phyloP scores from a whole-genome alignment of 176 grass and related monocot genomes.

The Olyra latifolia region DNA sequence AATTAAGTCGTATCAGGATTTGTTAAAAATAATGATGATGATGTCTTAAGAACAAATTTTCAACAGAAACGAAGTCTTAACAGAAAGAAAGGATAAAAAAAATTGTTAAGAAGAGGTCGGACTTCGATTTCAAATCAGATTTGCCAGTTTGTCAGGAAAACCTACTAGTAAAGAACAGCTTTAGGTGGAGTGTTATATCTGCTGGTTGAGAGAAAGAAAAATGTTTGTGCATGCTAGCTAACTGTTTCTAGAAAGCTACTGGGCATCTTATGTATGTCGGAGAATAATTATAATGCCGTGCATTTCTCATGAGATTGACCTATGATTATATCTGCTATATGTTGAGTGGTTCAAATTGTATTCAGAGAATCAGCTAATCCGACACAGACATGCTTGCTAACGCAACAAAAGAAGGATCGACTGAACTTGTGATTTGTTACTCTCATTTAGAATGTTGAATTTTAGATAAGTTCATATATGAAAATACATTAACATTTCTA shows the following conservation, averaged over 20 bases:
- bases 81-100: constrained; percentile 17
- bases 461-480: background rate
- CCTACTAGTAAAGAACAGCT: constrained; percentile 1
- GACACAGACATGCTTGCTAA: background rate
- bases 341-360: background rate
- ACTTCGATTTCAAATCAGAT: constrained; percentile 40
- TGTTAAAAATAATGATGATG: background rate
- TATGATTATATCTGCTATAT: background rate
- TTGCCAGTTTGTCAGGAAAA: constrained; percentile 26
- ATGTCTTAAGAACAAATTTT: background rate
- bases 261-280: background rate
- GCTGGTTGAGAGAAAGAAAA: background rate
- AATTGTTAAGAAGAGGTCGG: constrained; percentile 8
- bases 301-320: background rate
- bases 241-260: constrained; percentile 9
- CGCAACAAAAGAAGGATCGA: background rate
- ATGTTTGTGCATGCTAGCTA: background rate
- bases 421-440: background rate
- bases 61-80: constrained; percentile 20
- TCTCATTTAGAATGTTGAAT: too few species aligned
- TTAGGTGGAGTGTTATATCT: constrained; percentile 34
- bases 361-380: background rate
- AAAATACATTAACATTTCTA: background rate
- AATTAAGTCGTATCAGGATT: background rate
- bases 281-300: background rate